Evolutionary conservation across 2,329 filamentous ascomycete genomes (phyloP).

Genomic region (Cladosporium oxysporum): DNA sequence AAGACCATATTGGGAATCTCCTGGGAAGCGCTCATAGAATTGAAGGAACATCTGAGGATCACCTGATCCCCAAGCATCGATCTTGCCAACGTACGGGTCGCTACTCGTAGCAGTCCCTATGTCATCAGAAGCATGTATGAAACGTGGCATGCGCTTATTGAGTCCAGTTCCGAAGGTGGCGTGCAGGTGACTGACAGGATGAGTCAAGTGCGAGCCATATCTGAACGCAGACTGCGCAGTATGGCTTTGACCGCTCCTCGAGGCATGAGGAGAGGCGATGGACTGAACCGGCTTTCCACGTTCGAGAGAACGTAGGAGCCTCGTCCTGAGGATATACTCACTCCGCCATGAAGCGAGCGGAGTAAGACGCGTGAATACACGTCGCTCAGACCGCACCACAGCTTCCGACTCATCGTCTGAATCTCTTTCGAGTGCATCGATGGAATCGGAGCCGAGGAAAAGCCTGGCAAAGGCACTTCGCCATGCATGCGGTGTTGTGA

Average conservation of each 20-base stretch:
- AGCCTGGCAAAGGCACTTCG: slow-evolving; percentile 86
- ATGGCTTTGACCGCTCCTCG: slow-evolving; percentile 59
- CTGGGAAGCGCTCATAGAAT: slow-evolving; percentile 74
- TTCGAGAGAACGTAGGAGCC: slow-evolving; percentile 75
- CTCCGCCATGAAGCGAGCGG: slow-evolving; percentile 89
- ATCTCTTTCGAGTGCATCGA: slow-evolving; percentile 43
- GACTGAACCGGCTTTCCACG: slow-evolving; percentile 74
- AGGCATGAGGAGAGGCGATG: slow-evolving; percentile 54
- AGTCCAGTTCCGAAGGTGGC: slow-evolving; percentile 69
- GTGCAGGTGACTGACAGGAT: slow-evolving; percentile 76
- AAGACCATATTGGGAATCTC: slow-evolving; percentile 73
- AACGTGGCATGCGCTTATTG: slow-evolving; percentile 71
- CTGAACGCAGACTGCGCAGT: slow-evolving; percentile 74
- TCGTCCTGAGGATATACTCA: slow-evolving; percentile 87
- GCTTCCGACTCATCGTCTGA: slow-evolving; percentile 54
- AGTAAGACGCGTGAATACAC: slow-evolving; percentile 80
- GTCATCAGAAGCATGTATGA: slow-evolving; percentile 81
- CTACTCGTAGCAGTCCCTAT: slow-evolving; percentile 76
- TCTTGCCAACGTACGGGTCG: slow-evolving; percentile 73
- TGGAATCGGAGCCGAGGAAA: slow-evolving; percentile 74
- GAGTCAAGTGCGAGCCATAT: slow-evolving; percentile 81
- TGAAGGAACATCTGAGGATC: slow-evolving; percentile 75
- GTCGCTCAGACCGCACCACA: slow-evolving; percentile 67
- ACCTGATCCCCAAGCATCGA: slow-evolving; percentile 78
- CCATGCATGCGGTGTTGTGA: slow-evolving; percentile 93